phyloP scores from a whole-genome alignment of 371 early-diverging fungal genomes.

The Apophysomyces ossiformis region DNA sequence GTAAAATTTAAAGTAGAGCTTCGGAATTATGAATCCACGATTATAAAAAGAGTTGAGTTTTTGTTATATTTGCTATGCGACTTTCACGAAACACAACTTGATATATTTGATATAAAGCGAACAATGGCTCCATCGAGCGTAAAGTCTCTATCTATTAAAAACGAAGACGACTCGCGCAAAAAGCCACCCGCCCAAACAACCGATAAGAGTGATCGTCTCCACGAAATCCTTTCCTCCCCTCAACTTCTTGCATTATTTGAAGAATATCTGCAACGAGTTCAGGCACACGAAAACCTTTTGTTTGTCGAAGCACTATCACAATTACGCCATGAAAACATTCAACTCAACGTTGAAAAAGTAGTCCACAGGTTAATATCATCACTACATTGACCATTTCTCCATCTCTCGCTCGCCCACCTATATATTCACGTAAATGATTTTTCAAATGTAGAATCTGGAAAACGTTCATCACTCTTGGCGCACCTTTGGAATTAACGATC shows the following conservation, averaged over 20 bases:
- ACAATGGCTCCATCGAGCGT: conserved; percentile 7
- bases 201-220: background rate
- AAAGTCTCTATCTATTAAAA: background rate
- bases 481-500: conserved; percentile 36
- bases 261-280: conserved; percentile 26
- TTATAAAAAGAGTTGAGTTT: background rate
- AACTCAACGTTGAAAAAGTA: conserved; percentile 18
- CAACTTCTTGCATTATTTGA: conserved; percentile 32
- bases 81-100: background rate
- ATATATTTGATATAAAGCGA: background rate
- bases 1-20: background rate
- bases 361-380: conserved; percentile 28
- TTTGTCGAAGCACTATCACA: conserved; percentile 40
- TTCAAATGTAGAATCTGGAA: conserved; percentile 32
- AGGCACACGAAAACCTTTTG: conserved; percentile 38
- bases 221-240: conserved; percentile 32
- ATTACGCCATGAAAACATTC: conserved; percentile 24
- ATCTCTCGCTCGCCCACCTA: background rate
- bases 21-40: background rate
- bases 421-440: background rate
- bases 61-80: background rate
- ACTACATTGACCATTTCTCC: background rate
- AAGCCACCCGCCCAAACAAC: background rate
- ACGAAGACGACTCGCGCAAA: conserved; percentile 2
- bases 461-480: conserved; percentile 28